Evolutionary conservation across 441 rosid species (phyloP).

Genomic region (Euphorbia corollata): DNA sequence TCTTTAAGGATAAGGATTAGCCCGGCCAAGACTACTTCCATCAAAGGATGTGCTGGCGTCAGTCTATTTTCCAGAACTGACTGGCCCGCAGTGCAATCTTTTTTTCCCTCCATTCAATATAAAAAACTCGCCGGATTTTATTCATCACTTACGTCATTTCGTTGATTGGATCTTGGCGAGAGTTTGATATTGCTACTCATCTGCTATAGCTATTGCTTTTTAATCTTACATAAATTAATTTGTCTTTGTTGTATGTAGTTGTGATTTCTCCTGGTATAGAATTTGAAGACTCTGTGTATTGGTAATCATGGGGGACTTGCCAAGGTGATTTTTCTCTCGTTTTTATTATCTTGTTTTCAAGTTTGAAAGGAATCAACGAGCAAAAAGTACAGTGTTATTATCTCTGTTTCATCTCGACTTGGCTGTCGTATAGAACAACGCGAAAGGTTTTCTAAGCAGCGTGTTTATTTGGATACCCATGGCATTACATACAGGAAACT

Average conservation of each 20-base stretch:
- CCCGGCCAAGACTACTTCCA: too few relatives aligned
- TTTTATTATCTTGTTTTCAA: not conserved
- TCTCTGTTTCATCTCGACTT: not conserved
- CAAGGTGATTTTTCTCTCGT: conserved; percentile 22
- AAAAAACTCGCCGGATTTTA: too few relatives aligned
- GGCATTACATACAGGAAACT: not conserved
- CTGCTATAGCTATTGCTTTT: too few relatives aligned
- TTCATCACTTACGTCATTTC: too few relatives aligned
- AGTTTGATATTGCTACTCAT: not conserved
- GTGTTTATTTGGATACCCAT: not conserved
- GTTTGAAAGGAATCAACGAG: not conserved
- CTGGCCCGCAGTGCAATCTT: too few relatives aligned
- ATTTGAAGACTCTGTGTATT: conserved; percentile 3
- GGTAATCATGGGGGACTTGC: conserved; percentile 23
- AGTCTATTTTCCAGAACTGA: too few relatives aligned
- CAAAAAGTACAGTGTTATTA: not conserved
- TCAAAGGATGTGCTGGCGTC: too few relatives aligned
- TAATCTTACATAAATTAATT: not conserved
- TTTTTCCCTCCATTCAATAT: too few relatives aligned
- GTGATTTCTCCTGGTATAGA: not conserved
- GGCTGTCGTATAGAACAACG: not conserved
- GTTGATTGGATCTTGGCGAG: too few relatives aligned
- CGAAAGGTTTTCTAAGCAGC: not conserved
- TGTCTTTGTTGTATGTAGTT: not conserved
- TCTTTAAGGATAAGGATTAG: too few relatives aligned